Evolutionary conservation across 208 protist genomes (phyloP).

Genomic region (Phytomonas francai): DNA sequence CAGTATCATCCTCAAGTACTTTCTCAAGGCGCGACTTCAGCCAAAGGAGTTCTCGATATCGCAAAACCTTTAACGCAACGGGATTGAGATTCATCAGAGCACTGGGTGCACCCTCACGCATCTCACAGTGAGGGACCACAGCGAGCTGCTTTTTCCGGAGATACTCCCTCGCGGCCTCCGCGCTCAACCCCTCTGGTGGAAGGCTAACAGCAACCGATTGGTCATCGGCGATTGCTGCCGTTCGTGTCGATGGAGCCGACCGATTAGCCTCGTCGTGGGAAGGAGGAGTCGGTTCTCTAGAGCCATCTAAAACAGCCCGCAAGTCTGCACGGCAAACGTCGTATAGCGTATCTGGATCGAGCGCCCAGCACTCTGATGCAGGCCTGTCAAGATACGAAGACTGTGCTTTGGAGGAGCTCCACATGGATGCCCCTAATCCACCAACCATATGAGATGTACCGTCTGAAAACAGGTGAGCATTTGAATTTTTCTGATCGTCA

Average conservation of each 20-base stretch:
- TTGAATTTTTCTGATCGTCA: background rate
- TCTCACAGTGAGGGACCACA: background rate
- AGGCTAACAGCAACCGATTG: background rate
- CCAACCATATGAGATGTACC: background rate
- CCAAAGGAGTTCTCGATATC: slow-evolving; percentile 58
- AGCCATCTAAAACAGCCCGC: slow-evolving; percentile 7
- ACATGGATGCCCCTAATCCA: background rate
- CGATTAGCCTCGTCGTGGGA: background rate
- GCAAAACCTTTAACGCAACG: slow-evolving; percentile 24
- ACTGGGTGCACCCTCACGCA: background rate
- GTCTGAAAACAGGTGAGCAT: background rate
- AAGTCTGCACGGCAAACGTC: slow-evolving; percentile 25
- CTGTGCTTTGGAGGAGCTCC: background rate
- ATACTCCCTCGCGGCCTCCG: background rate
- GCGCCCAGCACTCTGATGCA: slow-evolving; percentile 21
- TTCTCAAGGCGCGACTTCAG: slow-evolving; percentile 32
- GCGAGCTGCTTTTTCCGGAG: background rate
- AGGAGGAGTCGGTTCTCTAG: background rate
- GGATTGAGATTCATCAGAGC: slow-evolving; percentile 10
- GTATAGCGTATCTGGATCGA: slow-evolving; percentile 23
- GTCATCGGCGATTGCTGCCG: background rate
- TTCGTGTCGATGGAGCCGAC: background rate
- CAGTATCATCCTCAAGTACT: slow-evolving; percentile 29
- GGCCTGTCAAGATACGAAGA: slow-evolving; percentile 15
- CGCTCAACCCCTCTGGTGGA: background rate